Percentiles rank a stretch among this genome's conserved stretches.
Conservation (phyloP, 768 basidiomycete species). For the Tephrocybe rancida region DNA sequence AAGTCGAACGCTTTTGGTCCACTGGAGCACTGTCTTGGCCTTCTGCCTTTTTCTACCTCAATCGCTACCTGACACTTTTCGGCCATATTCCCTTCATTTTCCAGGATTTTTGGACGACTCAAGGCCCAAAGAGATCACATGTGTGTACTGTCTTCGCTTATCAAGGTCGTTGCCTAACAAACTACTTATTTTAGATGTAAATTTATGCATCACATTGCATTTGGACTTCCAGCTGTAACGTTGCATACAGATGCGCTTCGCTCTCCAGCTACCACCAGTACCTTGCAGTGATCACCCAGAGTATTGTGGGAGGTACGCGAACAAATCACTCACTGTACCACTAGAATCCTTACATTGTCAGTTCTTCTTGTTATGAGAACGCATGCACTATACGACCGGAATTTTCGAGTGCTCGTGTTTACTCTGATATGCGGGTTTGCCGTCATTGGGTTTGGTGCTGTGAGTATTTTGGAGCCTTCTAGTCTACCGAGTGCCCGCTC, state of each 20-base stretch:
- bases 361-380: slow-evolving; percentile 36
- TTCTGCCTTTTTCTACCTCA: slow-evolving; percentile 43
- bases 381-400: slow-evolving; percentile 41
- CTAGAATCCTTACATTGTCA: slow-evolving; percentile 31
- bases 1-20: slow-evolving; percentile 49
- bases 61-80: slow-evolving; percentile 43
- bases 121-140: slow-evolving; percentile 19
- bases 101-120: slow-evolving; percentile 32
- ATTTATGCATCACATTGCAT: slow-evolving; percentile 1
- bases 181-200: background rate
- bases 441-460: slow-evolving; percentile 29
- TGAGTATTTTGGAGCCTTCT: slow-evolving; percentile 5
- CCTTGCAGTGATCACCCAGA: slow-evolving; percentile 34
- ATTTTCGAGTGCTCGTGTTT: slow-evolving; percentile 25
- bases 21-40: slow-evolving; percentile 29
- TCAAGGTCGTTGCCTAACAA: background rate
- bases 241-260: slow-evolving; percentile 27
- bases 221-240: background rate
- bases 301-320: slow-evolving; percentile 23
- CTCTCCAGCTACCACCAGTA: slow-evolving; percentile 31
- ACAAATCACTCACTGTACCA: slow-evolving; percentile 23
- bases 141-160: slow-evolving; percentile 18
- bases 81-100: slow-evolving; percentile 38
- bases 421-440: slow-evolving; percentile 25
- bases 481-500: no score